Conservation (phyloP, 768 basidiomycete species). For the Pleurotus djamor region DNA sequence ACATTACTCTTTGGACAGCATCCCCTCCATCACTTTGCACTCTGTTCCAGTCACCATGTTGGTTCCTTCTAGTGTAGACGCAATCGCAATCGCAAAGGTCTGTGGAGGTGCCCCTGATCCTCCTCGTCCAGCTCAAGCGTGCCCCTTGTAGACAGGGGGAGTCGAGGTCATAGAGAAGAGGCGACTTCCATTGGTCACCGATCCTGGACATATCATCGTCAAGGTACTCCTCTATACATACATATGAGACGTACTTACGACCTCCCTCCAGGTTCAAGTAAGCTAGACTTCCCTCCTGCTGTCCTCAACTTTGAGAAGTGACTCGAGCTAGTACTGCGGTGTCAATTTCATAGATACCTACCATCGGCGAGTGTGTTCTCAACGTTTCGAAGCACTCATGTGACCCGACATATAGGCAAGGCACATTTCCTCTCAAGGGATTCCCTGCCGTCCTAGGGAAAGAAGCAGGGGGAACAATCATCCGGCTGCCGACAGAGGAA, state of each 20-base stretch:
- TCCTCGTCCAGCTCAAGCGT: neutral
- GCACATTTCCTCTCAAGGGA: constrained; percentile 55
- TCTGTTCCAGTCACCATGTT: constrained; percentile 34
- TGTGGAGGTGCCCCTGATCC: constrained; percentile 12
- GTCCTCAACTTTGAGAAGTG: neutral
- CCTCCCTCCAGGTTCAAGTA: neutral
- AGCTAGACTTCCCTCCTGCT: constrained; percentile 18
- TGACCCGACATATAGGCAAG: constrained; percentile 35
- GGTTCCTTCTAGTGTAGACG: constrained; percentile 61
- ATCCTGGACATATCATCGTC: constrained; percentile 58
- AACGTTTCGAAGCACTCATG: neutral
- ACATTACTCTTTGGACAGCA: neutral
- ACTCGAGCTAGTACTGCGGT: constrained; percentile 66
- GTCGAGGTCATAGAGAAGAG: constrained; percentile 74
- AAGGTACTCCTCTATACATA: constrained; percentile 21
- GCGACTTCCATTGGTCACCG: constrained; percentile 54
- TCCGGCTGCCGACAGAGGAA: constrained; percentile 68
- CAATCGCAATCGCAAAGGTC: constrained; percentile 68
- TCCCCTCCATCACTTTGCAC: neutral
- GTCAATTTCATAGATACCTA: constrained; percentile 92
- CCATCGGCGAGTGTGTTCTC: constrained; percentile 46
- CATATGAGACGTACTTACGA: neutral
- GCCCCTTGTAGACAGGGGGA: constrained; percentile 51
- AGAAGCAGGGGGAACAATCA: constrained; percentile 77
- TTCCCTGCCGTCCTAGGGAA: constrained; percentile 73